phyloP scores from a whole-genome alignment of 163 green algal genomes.

The Scenedesmus sp. region DNA sequence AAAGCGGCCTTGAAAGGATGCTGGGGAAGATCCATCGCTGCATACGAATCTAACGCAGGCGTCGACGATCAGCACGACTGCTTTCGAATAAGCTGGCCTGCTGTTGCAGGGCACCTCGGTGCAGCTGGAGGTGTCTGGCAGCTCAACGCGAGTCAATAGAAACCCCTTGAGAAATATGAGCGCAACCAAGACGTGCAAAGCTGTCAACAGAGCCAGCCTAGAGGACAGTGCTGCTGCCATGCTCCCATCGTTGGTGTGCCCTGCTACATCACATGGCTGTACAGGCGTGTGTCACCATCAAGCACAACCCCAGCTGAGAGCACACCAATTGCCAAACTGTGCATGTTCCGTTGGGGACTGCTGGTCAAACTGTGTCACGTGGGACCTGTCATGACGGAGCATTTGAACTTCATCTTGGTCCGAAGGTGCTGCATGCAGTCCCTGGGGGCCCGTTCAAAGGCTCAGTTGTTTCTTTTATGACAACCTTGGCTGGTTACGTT shows the following conservation, averaged over 20 bases:
- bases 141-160: slow-evolving; percentile 80
- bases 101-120: slow-evolving; percentile 7
- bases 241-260: not conserved
- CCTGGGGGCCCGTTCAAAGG: no score
- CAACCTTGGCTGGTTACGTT: not conserved
- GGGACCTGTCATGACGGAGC: not conserved
- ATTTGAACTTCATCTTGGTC: not conserved
- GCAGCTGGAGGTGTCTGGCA: slow-evolving; percentile 55
- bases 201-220: not conserved
- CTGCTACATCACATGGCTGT: not conserved
- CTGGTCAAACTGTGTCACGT: not conserved
- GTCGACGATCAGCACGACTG: slow-evolving; percentile 82
- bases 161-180: slow-evolving; percentile 79
- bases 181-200: slow-evolving; percentile 62
- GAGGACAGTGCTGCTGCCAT: not conserved
- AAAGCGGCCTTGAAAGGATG: slow-evolving; percentile 36
- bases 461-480: no score
- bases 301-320: not conserved
- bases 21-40: not conserved
- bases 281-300: not conserved
- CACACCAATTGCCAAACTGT: not conserved
- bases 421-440: not conserved
- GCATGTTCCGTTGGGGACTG: no score
- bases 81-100: slow-evolving; percentile 43
- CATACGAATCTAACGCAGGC: slow-evolving; percentile 77